Evolutionary conservation across 805 yeast species (phyloP).

Genomic region (Yamadazyma philogaea): DNA sequence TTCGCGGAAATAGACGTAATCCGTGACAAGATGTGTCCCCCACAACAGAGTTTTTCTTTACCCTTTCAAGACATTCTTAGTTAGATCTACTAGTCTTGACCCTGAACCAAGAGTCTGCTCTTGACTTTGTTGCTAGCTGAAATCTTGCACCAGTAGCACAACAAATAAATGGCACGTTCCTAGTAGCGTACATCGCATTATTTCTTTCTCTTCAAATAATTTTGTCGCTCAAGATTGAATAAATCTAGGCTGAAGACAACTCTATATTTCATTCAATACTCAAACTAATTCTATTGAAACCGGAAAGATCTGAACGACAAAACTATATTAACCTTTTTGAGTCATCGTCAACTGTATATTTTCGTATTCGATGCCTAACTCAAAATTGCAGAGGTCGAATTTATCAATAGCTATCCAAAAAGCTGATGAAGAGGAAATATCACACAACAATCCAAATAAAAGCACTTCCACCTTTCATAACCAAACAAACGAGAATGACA

Average conservation of each 20-base stretch:
- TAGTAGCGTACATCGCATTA: neutral
- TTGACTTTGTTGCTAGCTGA: no score
- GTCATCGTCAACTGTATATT: neutral
- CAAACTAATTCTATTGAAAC: neutral
- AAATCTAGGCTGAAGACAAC: neutral
- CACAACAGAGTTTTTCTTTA: no score
- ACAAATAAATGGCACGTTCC: neutral
- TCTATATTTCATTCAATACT: neutral
- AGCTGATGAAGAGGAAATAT: slow-evolving; percentile 29
- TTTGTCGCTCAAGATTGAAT: neutral
- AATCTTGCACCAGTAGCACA: neutral
- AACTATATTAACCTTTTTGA: neutral
- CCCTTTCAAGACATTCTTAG: no score
- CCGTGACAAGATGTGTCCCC: no score
- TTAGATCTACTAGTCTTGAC: no score
- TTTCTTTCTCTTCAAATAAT: neutral
- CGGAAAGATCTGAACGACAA: neutral
- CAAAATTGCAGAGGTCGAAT: slow-evolving; percentile 31
- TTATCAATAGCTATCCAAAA: slow-evolving; percentile 43
- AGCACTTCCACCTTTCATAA: slow-evolving; percentile 11
- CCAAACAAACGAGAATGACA: slow-evolving; percentile 9
- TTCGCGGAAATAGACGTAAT: no score
- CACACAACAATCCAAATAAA: slow-evolving; percentile 6
- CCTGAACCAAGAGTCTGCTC: no score
- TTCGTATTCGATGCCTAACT: slow-evolving; percentile 8